These are phyloP conservation scores for Amylocarpus encephaloides DNA, from an alignment of 2,329 filamentous ascomycete genomes.

Conservation along the genomic window DNA sequence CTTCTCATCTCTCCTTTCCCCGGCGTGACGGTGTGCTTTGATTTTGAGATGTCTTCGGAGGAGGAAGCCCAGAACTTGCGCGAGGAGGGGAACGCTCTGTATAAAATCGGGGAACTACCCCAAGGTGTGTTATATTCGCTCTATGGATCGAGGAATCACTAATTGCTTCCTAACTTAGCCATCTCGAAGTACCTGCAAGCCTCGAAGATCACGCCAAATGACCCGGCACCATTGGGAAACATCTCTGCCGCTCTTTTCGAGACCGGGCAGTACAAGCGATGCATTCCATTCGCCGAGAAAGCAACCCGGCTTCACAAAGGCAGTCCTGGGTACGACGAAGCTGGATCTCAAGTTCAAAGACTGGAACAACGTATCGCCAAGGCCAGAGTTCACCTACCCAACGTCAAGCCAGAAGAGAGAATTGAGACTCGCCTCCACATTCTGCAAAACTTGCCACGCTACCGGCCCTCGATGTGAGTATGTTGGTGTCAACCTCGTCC, in stretches of 20 bases:
- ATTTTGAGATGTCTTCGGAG: neutral
- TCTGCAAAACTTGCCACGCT: neutral
- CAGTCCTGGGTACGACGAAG: neutral
- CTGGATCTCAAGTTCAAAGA: neutral
- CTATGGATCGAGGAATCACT: neutral
- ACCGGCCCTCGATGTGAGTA: conserved; percentile 2
- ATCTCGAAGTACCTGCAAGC: conserved; percentile 1
- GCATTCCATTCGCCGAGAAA: neutral
- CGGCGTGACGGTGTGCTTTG: neutral
- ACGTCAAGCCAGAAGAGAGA: neutral
- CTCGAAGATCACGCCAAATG: conserved; percentile 2
- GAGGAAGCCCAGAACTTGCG: conserved; percentile 2
- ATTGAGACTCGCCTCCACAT: neutral
- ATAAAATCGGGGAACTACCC: conserved; percentile 2
- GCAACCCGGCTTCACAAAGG: conserved; percentile 4
- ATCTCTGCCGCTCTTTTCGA: conserved; percentile 11
- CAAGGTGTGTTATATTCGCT: neutral
- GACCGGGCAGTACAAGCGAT: conserved; percentile 5
- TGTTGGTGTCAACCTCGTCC: neutral
- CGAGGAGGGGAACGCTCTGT: conserved; percentile 7
- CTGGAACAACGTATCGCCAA: conserved; percentile 7
- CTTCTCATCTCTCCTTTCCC: too few relatives aligned
- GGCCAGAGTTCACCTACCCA: neutral
- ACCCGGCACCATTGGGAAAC: conserved; percentile 29
- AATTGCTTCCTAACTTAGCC: neutral